These are phyloP conservation scores for Pholiota microspora DNA, from an alignment of 768 basidiomycete species.

Conservation along the genomic window DNA sequence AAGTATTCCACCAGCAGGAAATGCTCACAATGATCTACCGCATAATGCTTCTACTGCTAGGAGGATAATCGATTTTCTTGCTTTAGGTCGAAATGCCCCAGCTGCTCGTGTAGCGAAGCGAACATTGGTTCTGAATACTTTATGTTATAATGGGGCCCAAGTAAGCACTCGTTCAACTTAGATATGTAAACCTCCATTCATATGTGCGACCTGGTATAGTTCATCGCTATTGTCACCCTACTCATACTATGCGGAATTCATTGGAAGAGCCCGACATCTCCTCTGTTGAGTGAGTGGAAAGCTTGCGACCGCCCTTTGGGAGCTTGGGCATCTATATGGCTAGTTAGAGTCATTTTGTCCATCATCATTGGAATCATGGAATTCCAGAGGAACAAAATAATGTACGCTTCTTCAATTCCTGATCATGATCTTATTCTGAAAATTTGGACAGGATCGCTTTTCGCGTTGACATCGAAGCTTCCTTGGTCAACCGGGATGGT, in stretches of 20 bases:
- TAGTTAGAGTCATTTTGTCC: slow-evolving; percentile 49
- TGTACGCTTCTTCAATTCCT: slow-evolving; percentile 6
- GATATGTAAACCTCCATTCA: neutral
- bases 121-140: slow-evolving; percentile 47
- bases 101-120: slow-evolving; percentile 52
- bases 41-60: slow-evolving; percentile 21
- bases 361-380: slow-evolving; percentile 55
- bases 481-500: too few species aligned
- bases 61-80: slow-evolving; percentile 40
- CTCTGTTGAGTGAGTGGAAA: slow-evolving; percentile 49
- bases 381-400: slow-evolving; percentile 36
- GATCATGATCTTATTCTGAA: neutral
- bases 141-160: slow-evolving; percentile 53
- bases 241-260: slow-evolving; percentile 44
- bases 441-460: neutral
- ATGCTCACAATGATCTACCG: slow-evolving; percentile 19
- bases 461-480: too few species aligned
- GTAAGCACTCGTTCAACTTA: slow-evolving; percentile 30
- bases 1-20: neutral
- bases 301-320: slow-evolving; percentile 68
- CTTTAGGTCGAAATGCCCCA: slow-evolving; percentile 51
- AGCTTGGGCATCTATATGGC: slow-evolving; percentile 66
- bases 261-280: slow-evolving; percentile 42
- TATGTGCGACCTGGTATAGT: slow-evolving; percentile 31
- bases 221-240: slow-evolving; percentile 48